phyloP scores from a whole-genome alignment of 257 asterid genomes.

The Ehretia macrophylla region DNA sequence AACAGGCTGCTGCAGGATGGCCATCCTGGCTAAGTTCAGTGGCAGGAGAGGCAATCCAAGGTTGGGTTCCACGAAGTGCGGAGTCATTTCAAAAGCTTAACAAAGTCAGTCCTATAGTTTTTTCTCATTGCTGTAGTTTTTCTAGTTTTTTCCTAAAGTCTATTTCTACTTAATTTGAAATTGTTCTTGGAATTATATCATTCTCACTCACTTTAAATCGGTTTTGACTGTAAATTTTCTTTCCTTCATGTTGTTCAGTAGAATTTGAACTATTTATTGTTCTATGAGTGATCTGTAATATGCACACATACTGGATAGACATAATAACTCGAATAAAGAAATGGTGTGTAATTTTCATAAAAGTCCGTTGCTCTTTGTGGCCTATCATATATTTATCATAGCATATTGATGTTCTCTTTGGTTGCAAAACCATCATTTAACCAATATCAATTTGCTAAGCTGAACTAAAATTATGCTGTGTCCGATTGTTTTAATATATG shows the following conservation, averaged over 20 bases:
- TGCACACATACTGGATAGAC: too few species aligned
- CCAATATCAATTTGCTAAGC: too few species aligned
- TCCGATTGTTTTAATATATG: too few species aligned
- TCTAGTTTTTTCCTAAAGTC: background rate
- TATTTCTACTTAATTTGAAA: background rate
- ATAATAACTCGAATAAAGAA: too few species aligned
- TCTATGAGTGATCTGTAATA: too few species aligned
- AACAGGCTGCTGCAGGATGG: constrained; percentile 62
- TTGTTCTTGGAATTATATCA: background rate
- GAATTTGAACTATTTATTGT: too few species aligned
- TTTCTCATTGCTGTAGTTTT: background rate
- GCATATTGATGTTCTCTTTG: too few species aligned
- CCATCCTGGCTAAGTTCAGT: constrained; percentile 74
- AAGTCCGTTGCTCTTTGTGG: too few species aligned
- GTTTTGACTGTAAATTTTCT: background rate
- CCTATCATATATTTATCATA: too few species aligned
- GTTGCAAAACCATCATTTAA: too few species aligned
- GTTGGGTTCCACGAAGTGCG: constrained; percentile 66
- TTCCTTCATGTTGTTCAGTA: background rate
- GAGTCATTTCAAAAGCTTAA: constrained; percentile 59
- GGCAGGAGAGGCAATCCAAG: constrained; percentile 66
- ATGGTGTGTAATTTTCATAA: too few species aligned
- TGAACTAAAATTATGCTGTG: too few species aligned
- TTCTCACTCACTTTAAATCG: background rate
- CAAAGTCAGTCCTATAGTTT: constrained; percentile 43